Percentiles rank a stretch among this genome's conserved stretches.
phyloP scores from a whole-genome alignment of 2,329 filamentous ascomycete species.

The Aspergillus floridensis region DNA sequence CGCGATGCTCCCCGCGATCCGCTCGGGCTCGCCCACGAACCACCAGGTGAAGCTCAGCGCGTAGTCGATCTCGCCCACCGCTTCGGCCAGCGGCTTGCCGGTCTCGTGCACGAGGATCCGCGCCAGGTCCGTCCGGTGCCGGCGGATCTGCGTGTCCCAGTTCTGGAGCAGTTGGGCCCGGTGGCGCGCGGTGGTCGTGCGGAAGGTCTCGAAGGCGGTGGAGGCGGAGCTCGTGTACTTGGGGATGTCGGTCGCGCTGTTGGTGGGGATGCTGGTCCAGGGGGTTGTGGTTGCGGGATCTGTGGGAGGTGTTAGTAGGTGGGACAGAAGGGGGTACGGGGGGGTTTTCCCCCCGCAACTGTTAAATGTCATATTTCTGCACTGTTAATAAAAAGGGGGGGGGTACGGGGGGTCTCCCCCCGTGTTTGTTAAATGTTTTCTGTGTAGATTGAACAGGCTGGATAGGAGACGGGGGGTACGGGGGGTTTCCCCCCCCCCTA shows the following conservation, averaged over 20 bases:
- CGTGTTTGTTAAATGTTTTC: too few relatives aligned
- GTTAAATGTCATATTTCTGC: too few relatives aligned
- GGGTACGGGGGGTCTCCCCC: too few relatives aligned
- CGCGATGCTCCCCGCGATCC: constrained; percentile 62
- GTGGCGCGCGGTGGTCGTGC: constrained; percentile 58
- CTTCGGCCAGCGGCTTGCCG: constrained; percentile 57
- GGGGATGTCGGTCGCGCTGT: constrained; percentile 59
- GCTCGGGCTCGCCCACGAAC: constrained; percentile 61
- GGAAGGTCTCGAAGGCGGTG: constrained; percentile 60
- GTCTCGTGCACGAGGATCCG: constrained; percentile 62
- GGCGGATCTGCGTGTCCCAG: constrained; percentile 64
- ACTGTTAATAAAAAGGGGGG: not conserved
- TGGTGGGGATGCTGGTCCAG: constrained; percentile 54
- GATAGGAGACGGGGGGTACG: not conserved
- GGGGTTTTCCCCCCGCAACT: not conserved
- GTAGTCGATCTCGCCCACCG: constrained; percentile 57
- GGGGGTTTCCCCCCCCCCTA: not conserved
- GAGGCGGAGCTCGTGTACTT: constrained; percentile 59
- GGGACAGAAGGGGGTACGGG: not conserved
- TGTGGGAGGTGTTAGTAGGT: constrained; percentile 10
- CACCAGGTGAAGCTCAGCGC: constrained; percentile 55
- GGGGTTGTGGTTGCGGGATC: constrained; percentile 53
- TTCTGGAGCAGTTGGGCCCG: constrained; percentile 62
- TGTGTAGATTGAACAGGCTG: too few relatives aligned
- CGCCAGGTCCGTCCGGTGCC: constrained; percentile 61